Base-by-base conservation (phyloP, 495 filamentous ascomycete genomes). In the Sabuloglossum arenarium region DNA sequence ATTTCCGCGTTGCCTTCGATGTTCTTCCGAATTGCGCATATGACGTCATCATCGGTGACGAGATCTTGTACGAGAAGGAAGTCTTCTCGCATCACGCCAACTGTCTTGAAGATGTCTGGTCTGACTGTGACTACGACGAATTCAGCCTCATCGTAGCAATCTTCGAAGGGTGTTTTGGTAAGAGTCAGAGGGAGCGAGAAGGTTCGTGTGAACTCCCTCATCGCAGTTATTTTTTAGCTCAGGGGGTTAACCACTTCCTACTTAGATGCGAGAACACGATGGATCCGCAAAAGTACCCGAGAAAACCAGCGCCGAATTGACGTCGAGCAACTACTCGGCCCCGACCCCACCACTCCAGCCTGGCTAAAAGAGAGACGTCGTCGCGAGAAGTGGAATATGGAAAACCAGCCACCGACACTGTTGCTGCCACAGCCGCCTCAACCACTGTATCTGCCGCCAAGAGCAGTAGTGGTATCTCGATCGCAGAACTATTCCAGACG, bases 361-460 rank as follows among this genome's bases (percentile, higher is more conserved):
- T 39, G 34, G 34, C 8, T 8, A 39, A 16, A 39, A 8, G 34
- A 39, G 34, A 8, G 8, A 16, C 8, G 34, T 8, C 34, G 34
- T 8, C 8, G 34, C 8, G 16, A 39, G 34, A 8, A 39, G 34
- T 39, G 34, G 34, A 16, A 8, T 39, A 8, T 39, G 34, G 55
- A 45, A 12, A n/a, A 61, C 8, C 65, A 60, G 37, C 34, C 34
- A 16, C 34, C 34, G 34, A 8, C 34, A 16, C 34, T 39, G 34
- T n/a, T n/a, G n/a, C n/a, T n/a, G n/a, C n/a, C n/a, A n/a, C n/a
- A n/a, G n/a, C n/a, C n/a, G n/a, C n/a, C n/a, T n/a, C n/a, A n/a
- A n/a, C n/a, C n/a, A n/a, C n/a, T n/a, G n/a, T n/a, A n/a, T n/a
- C n/a, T n/a, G n/a, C n/a, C n/a, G n/a, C n/a, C n/a, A n/a, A n/a